Evolutionary conservation across 2,329 filamentous ascomycete genomes (phyloP), one percentile per base, ranked within the genome.

Genomic region (Fusarium siculi): DNA sequence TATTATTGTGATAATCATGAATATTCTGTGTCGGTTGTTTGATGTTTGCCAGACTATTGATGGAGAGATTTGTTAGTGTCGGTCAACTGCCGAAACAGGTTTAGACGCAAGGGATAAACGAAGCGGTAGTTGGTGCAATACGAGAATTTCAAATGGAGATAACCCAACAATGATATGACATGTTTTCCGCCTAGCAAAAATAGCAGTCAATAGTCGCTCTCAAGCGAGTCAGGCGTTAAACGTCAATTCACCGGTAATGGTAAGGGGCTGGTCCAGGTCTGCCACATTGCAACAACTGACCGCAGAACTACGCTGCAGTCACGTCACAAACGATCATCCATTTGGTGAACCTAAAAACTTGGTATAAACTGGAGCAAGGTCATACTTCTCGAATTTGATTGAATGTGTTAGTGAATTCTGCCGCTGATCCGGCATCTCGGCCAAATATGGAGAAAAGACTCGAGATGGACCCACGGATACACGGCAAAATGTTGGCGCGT

Each of bases 391-490:
- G 7, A 23, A n/a, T 1, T 18, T 57, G 19, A 57, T 58, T 57
- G 30, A 50, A 36, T 50, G 32, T 23, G 32, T 36, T 23, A 11
- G 28, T 50, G 15, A n/a, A 9, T 23, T 30, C 7, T n/a, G 43
- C 19, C 25, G 50, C 25, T 60, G 60, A 49, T 64, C 60, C 62
- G 61, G 63, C 60, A 66, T 66, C 63, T 23, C 44, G 39, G 18
- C 37, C 49, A 65, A 52, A 19, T 57, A 21, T 57, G 60, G 43
- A 39, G 23, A 44, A 44, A 44, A 36, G 11, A 30, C 19, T 21
- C 5, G 9, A 25, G 49, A 50, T 50, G 9, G 39, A 66, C 43
- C 36, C 52, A 66, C 64, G 64, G 62, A 42, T 67, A 15, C 62
- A 60, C 62, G 62, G 64, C 62, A 52, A 66, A 52, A 54, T 40